These are phyloP conservation scores for Haplosporangium gracile DNA, from an alignment of 192 early-diverging fungal species.

Conservation along the genomic window DNA sequence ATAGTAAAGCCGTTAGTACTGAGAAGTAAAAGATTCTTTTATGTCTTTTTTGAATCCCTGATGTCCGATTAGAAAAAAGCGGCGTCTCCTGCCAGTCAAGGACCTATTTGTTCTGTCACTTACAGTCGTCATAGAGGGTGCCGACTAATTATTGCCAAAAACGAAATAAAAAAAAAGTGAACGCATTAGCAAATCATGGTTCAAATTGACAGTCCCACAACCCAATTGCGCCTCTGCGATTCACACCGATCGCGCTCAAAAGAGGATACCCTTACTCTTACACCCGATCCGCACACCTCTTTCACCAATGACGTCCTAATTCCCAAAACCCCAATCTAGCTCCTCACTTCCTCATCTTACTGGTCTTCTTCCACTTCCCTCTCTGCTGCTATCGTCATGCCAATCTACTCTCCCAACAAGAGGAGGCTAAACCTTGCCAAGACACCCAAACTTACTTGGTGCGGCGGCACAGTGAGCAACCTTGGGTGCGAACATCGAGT, in stretches of 20 bases:
- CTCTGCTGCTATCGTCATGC: neutral
- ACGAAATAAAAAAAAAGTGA: neutral
- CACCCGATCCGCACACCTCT: neutral
- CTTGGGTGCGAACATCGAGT: neutral
- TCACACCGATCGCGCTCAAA: neutral
- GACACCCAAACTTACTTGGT: neutral
- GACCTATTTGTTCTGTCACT: neutral
- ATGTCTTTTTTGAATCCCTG: neutral
- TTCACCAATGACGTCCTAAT: neutral
- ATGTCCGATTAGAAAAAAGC: neutral
- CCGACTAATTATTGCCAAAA: neutral
- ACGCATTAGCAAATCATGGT: neutral
- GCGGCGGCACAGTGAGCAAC: conserved; percentile 16
- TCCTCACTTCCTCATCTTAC: neutral
- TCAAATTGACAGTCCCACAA: neutral
- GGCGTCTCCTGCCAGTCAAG: neutral
- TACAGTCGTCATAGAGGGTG: neutral
- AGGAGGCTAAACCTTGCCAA: neutral
- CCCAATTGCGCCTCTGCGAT: neutral
- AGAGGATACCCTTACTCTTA: neutral
- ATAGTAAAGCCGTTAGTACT: neutral
- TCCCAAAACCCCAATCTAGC: no score
- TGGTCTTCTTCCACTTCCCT: neutral
- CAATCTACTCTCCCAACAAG: neutral
- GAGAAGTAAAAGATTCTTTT: neutral